phyloP scores from a whole-genome alignment of 2,329 filamentous ascomycete species.

The Calonectria pauciramosa region DNA sequence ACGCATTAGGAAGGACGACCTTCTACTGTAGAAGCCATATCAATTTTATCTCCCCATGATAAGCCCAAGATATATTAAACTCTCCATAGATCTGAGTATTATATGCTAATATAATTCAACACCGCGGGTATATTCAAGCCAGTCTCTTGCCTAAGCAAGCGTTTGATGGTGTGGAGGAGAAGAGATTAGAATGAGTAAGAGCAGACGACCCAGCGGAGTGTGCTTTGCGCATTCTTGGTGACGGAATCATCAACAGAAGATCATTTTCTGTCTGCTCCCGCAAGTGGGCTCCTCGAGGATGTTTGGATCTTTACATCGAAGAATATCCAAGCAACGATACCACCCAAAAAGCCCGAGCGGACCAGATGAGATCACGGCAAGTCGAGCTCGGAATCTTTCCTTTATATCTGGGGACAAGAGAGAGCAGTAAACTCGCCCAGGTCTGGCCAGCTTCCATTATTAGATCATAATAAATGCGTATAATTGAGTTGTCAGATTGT shows the following conservation, averaged over 20 bases:
- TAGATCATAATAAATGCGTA: neutral
- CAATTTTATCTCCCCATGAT: neutral
- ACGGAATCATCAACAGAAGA: neutral
- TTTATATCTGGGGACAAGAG: neutral
- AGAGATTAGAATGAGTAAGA: neutral
- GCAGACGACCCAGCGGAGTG: neutral
- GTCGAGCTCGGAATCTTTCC: neutral
- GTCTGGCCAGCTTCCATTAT: neutral
- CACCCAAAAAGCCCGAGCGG: neutral
- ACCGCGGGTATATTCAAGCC: neutral
- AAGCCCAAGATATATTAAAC: neutral
- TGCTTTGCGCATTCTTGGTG: neutral
- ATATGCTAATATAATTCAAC: neutral
- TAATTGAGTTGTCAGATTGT: neutral
- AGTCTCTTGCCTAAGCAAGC: neutral
- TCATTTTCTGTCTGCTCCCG: neutral
- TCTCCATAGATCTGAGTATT: too few species aligned
- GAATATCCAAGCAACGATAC: neutral
- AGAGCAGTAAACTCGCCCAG: neutral
- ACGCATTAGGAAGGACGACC: neutral
- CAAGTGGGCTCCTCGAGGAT: neutral
- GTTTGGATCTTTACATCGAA: neutral
- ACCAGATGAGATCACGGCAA: neutral
- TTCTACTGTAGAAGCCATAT: neutral
- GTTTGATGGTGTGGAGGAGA: neutral